A percentile compares a stretch with the other conserved stretches of the same genome.
Evolutionary conservation across 108 stramenopile genomes (phyloP).

Genomic region (Parietichytrium sp.): DNA sequence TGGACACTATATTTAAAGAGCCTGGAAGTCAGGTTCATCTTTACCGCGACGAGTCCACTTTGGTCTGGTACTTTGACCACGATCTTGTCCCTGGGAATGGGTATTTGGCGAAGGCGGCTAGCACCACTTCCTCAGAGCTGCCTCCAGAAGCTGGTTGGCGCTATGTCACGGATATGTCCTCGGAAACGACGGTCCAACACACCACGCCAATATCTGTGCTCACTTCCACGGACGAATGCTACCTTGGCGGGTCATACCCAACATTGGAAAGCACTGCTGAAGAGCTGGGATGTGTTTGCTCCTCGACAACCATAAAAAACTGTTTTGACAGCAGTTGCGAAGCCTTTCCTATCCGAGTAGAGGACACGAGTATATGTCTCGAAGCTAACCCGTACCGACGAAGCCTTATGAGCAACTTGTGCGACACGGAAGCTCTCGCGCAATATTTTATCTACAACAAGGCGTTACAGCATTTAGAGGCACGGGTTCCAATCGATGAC

Average conservation of each 20-base stretch:
- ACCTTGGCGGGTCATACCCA: neutral
- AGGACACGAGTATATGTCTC: conserved; percentile 4
- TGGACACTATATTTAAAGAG: neutral
- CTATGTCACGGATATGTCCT: neutral
- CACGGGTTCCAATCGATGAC: neutral
- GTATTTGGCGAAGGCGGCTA: neutral
- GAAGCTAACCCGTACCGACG: neutral
- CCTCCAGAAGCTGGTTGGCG: neutral
- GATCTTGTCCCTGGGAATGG: neutral
- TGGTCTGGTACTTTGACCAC: neutral
- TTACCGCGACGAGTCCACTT: neutral
- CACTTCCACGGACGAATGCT: neutral
- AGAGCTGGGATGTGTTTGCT: neutral
- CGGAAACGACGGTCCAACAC: neutral
- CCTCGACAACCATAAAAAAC: neutral
- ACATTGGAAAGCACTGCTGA: neutral
- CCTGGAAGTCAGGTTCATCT: neutral
- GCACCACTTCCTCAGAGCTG: neutral
- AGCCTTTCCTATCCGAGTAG: neutral
- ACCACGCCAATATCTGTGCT: neutral
- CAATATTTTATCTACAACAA: conserved; percentile 34
- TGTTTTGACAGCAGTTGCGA: neutral
- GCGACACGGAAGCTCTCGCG: neutral
- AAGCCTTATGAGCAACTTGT: neutral
- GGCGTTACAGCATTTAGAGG: neutral